Conservation (phyloP, 2,329 filamentous ascomycete species). For the Fusarium pseudoanthophilum region DNA sequence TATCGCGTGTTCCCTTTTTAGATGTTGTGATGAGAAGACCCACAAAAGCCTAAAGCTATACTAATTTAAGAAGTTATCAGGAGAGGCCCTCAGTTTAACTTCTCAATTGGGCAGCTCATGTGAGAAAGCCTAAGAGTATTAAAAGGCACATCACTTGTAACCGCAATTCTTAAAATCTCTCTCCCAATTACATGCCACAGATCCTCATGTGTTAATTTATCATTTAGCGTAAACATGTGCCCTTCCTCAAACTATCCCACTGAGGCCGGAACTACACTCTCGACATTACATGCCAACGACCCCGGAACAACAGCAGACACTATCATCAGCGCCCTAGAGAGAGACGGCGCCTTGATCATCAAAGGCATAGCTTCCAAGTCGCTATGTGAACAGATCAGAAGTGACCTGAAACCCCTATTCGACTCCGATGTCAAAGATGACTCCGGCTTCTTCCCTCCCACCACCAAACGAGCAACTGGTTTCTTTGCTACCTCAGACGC, state of each 20-base stretch:
- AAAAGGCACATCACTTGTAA: fast-evolving
- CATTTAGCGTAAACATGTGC: fast-evolving
- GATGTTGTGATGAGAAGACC: not conserved
- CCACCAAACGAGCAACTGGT: not conserved
- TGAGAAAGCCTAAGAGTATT: not conserved
- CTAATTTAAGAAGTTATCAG: fast-evolving
- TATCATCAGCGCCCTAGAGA: not conserved
- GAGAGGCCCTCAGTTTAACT: not conserved
- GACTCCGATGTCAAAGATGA: not conserved
- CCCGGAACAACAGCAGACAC: fast-evolving
- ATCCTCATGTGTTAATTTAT: fast-evolving
- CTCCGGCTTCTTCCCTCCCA: fast-evolving
- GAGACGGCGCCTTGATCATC: fast-evolving
- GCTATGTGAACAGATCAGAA: not conserved
- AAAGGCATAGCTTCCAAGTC: not conserved
- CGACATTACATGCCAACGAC: not conserved
- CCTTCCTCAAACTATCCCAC: not conserved
- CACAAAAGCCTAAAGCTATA: fast-evolving
- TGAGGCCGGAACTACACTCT: not conserved
- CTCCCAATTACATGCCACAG: fast-evolving
- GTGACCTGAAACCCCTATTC: fast-evolving
- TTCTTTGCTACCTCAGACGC: not conserved
- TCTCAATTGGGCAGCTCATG: fast-evolving
- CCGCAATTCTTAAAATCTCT: fast-evolving
- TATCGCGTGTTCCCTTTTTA: fast-evolving